Percentiles rank a stretch among this genome's conserved stretches.
phyloP scores from a whole-genome alignment of 768 basidiomycete genomes.

The Mycena rebaudengoi region DNA sequence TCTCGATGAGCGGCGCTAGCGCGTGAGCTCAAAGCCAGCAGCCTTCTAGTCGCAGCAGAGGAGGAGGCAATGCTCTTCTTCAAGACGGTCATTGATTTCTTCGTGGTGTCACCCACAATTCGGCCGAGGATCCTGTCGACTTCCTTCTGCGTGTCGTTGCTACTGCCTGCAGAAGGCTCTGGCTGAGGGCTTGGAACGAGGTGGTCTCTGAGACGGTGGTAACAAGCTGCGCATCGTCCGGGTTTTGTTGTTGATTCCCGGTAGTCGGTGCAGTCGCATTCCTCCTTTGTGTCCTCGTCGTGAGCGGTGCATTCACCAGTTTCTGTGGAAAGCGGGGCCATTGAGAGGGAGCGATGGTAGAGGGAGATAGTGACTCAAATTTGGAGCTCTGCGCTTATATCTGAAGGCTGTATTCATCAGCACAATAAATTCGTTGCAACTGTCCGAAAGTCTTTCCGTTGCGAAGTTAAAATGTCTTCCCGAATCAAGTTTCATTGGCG shows the following conservation, averaged over 20 bases:
- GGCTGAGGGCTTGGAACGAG: background rate
- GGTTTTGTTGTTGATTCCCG: background rate
- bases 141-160: background rate
- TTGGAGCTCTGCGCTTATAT: too few relatives aligned
- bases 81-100: too few relatives aligned
- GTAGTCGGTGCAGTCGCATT: background rate
- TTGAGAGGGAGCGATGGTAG: background rate
- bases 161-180: background rate
- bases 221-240: background rate
- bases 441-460: background rate
- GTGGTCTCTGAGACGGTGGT: background rate
- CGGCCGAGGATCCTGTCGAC: background rate
- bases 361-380: background rate
- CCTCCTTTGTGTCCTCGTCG: background rate
- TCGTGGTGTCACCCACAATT: too few relatives aligned
- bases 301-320: slow-evolving; percentile 5
- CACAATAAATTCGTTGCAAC: too few relatives aligned
- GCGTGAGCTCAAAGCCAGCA: too few relatives aligned
- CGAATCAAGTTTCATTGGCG: background rate
- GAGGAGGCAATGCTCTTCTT: too few relatives aligned
- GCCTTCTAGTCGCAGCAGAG: too few relatives aligned
- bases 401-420: too few relatives aligned
- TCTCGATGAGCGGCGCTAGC: too few relatives aligned
- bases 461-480: background rate
- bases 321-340: background rate